Evolutionary conservation across 495 filamentous ascomycete species (phyloP), one percentile per base, ranked within the genome.

Genomic region (Penicillium cinerascens): DNA sequence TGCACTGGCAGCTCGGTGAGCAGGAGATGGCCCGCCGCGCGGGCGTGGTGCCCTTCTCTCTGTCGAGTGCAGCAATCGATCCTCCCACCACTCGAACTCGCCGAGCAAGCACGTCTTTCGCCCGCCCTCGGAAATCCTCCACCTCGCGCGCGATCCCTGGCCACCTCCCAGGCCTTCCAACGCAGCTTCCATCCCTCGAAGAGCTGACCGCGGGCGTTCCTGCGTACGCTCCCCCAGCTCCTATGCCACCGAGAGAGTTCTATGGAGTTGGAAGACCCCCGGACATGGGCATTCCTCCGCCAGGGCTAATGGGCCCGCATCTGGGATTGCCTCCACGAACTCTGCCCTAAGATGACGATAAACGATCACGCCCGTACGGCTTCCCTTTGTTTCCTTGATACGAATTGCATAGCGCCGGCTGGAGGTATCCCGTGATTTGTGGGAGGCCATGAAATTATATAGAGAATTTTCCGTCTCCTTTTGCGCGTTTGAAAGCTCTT

Each of bases 1-100:
- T 96, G 92, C 93, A 98, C 71, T 98, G 93, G 93, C 87, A 95
- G 61, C 71, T 98, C 17, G 93, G 93, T 46, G 92, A 96, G 67
- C 75, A 81, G 58, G 93, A 97, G 51, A 97, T 98, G 88, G 89
- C 89, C 27, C 80, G 86, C 49, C 86, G 90, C 49, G 90, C 90
- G n/a, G 89, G 90, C 16, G 87, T 88, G 27, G 81, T 88, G 36
- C 89, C 88, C 3, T 95, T 92, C 64, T 82, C 85, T 23, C 74
- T 87, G 37, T 86, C 85, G 29, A 81, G 75, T 44, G 72, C 79
- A 42, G 74, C 80, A 21, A 72, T 82, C 47, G 82, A 84, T 61
- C 79, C 82, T 20, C 70, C 81, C 7, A 57, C 68, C 16, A 66
- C 74, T 25, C 68, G 74, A 55, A 60, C 72, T 17, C 74, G 73